phyloP scores from a whole-genome alignment of 495 filamentous ascomycete species.

The Lasiosphaeriaceae sp. region DNA sequence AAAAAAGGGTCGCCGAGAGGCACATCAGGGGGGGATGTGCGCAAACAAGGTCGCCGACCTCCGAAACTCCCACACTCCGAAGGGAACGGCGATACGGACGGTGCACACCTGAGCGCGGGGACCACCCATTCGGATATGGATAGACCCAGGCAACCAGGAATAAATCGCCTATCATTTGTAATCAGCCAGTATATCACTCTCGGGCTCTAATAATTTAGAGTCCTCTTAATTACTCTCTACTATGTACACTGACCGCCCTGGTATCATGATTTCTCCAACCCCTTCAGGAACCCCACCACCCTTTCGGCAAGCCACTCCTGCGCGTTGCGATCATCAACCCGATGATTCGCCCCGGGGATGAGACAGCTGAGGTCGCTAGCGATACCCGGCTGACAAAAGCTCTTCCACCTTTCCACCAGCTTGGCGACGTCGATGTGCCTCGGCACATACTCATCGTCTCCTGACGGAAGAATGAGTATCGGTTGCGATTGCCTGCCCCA shows the following conservation, averaged over 20 bases:
- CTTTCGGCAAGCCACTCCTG: slow-evolving; percentile 35
- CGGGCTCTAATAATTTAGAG: no score
- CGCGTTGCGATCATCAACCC: slow-evolving; percentile 32
- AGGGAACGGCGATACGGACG: not conserved
- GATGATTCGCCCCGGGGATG: slow-evolving; percentile 42
- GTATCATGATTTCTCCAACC: slow-evolving; percentile 4
- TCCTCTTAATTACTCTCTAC: no score
- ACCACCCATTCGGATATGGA: no score
- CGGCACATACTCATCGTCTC: slow-evolving; percentile 68
- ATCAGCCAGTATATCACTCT: no score
- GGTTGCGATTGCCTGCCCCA: slow-evolving; percentile 60
- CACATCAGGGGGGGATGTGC: not conserved
- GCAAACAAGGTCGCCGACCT: slow-evolving; percentile 7
- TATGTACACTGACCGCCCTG: no score
- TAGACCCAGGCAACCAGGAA: no score
- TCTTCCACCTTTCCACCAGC: slow-evolving; percentile 61
- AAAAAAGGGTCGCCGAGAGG: not conserved
- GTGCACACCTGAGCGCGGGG: no score
- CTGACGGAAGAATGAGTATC: slow-evolving; percentile 65
- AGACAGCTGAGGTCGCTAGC: slow-evolving; percentile 36
- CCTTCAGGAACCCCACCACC: slow-evolving; percentile 35
- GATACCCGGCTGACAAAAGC: slow-evolving; percentile 31
- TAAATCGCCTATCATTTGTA: no score
- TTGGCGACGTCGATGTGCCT: slow-evolving; percentile 56
- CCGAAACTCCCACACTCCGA: not conserved